Evolutionary conservation across 495 filamentous ascomycete species (phyloP).

Genomic region (Penicillium antarcticum): DNA sequence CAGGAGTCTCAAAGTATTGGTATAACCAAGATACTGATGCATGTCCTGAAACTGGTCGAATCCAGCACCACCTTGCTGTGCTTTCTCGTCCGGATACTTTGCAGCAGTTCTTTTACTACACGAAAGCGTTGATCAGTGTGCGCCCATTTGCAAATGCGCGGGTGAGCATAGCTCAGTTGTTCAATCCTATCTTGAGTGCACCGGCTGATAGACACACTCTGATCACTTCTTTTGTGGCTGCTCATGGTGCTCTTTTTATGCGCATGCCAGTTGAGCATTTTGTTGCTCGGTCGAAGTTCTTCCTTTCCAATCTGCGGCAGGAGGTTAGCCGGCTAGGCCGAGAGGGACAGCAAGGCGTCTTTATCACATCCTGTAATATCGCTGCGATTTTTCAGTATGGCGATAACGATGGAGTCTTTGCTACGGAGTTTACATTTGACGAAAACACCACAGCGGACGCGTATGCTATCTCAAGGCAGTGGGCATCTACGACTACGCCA

Average conservation of each 20-base stretch:
- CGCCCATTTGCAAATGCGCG: conserved; percentile 58
- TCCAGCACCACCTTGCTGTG: conserved; percentile 85
- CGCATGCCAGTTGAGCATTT: conserved; percentile 48
- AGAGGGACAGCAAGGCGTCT: conserved; percentile 59
- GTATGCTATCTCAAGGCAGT: conserved; percentile 19
- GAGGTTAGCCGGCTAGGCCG: conserved; percentile 57
- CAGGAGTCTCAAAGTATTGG: conserved; percentile 72
- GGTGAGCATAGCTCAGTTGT: conserved; percentile 68
- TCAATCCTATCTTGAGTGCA: conserved; percentile 54
- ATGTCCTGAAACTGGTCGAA: conserved; percentile 63
- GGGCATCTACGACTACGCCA: conserved; percentile 4
- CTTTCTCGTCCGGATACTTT: conserved; percentile 70
- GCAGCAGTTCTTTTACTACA: conserved; percentile 75
- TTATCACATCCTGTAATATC: conserved; percentile 50
- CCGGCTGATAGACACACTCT: conserved; percentile 28
- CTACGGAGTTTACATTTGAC: conserved; percentile 33
- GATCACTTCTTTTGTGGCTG: conserved; percentile 55
- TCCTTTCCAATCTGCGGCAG: conserved; percentile 49
- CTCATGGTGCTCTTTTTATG: conserved; percentile 65
- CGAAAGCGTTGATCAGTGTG: conserved; percentile 44
- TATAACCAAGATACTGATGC: conserved; percentile 75
- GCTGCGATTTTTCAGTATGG: conserved; percentile 60
- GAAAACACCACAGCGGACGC: conserved; percentile 29
- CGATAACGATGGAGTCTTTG: conserved; percentile 44
- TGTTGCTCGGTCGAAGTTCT: conserved; percentile 42